Base-by-base conservation (phyloP, 768 basidiomycete genomes). In the Kwoniella sp. region DNA sequence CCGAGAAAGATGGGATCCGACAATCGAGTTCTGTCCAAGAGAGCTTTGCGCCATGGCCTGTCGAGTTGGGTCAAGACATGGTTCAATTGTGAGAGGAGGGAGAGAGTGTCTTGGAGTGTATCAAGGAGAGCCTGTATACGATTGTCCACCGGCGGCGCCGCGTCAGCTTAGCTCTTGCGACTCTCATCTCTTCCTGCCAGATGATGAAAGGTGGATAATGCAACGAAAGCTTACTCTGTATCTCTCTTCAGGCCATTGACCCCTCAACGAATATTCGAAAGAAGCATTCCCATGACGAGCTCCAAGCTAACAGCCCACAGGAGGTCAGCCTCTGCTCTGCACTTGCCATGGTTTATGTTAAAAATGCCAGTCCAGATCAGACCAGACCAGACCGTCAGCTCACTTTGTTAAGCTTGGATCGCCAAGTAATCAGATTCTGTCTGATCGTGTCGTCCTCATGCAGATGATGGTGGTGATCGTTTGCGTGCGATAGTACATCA, bases 1-100 rank as follows among this genome's bases (percentile, higher is more conserved):
- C 91, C 92, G 67, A 92, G 87, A 68, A 93, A 93, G 67, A 87
- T 86, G 0, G 88, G 83, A 73, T 93, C 90, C 36, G 87, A 81
- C 63, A 94, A 85, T 12, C 90, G 83, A 0, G 90, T 90, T 30
- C 91, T 82, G 21, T 85, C 84, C 19, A 93, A 83, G 67, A 92
- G 86, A 0, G 91, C 91, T 12, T 83, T 83, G 1, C 88, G 83
- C 91, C 92, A 94, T 12, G 86, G 83, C 1, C 86, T 86, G 52
- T 91, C 88, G 53, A 93, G 82, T 64, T 87, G 85, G 48, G 86
- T 85, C 9, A 90, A 80, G 13, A 90, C 85, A 7, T 89, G 90
- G 80, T 88, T 83, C 7, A 94, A 78, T 70, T 92, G 87, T 0
- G 88, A 86, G 2, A 94, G 81, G 0, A 87, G 83, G 67, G 86